A percentile compares a stretch with the other conserved stretches of the same genome.
These are phyloP conservation scores for Protostelium mycophagum DNA, from an alignment of 78 protist genomes.

Conservation along the genomic window DNA sequence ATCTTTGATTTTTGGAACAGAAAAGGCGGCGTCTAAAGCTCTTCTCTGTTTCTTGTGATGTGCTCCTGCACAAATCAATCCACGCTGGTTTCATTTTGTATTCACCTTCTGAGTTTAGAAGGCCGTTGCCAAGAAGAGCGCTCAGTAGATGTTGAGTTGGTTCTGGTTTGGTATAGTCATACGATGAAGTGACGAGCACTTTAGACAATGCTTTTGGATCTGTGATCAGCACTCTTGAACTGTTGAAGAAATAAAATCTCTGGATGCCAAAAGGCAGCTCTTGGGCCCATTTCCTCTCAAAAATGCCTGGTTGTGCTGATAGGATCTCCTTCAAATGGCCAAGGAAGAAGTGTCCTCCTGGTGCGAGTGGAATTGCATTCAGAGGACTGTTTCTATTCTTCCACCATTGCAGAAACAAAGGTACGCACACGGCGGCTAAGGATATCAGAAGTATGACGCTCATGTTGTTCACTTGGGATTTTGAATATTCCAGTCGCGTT, in stretches of 20 bases:
- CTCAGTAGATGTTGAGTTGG: background rate
- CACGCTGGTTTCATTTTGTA: background rate
- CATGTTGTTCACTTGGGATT: no score
- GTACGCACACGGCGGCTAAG: no score
- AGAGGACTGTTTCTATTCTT: no score
- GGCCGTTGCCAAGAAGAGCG: background rate
- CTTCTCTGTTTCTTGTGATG: background rate
- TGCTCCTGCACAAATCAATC: background rate
- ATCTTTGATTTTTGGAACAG: background rate
- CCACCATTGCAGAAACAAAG: no score
- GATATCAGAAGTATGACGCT: no score
- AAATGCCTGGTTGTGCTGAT: background rate
- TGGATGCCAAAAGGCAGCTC: background rate
- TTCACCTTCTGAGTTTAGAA: background rate
- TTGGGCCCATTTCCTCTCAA: background rate
- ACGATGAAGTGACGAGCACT: background rate
- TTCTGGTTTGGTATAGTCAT: background rate
- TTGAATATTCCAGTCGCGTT: no score
- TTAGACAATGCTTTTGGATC: background rate
- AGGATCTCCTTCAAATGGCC: background rate
- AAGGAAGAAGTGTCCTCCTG: background rate
- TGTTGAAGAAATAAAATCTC: background rate
- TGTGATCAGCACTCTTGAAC: background rate
- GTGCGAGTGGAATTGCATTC: no score
- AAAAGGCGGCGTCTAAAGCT: background rate